These are phyloP conservation scores for Sporobolomyces phaffii DNA, from an alignment of 768 basidiomycete species.

Conservation along the genomic window DNA sequence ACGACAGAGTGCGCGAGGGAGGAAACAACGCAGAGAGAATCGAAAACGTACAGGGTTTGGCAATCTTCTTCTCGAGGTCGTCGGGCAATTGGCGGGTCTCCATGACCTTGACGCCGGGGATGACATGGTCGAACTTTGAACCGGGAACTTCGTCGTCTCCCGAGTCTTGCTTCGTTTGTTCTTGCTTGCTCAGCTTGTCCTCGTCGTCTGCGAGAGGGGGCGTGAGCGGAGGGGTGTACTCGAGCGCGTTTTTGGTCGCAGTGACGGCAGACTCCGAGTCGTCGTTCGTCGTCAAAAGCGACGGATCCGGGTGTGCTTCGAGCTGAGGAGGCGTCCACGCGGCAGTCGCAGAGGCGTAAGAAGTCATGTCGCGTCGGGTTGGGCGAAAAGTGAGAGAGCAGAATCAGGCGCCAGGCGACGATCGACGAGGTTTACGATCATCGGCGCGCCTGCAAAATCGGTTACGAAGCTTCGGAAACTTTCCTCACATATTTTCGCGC, in stretches of 20 bases:
- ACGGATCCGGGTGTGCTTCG: conserved; percentile 10
- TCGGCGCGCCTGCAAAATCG: too few relatives aligned
- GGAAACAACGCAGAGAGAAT: not conserved
- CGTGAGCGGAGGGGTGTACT: conserved; percentile 1
- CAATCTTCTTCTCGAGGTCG: conserved; percentile 13
- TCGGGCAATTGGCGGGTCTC: conserved; percentile 12
- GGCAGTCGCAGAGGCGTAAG: conserved; percentile 4
- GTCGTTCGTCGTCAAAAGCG: not conserved
- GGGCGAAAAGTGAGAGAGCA: not conserved
- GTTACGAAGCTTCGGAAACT: too few relatives aligned
- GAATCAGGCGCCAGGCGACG: not conserved
- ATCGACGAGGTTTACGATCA: too few relatives aligned
- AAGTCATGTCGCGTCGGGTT: conserved; percentile 1
- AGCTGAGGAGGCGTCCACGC: conserved; percentile 1
- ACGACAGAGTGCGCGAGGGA: too few relatives aligned
- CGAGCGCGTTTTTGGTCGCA: not conserved
- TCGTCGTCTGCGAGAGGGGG: conserved; percentile 1
- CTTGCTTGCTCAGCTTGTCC: not conserved
- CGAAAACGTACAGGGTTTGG: conserved; percentile 13
- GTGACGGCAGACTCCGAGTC: not conserved
- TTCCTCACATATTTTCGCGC: too few relatives aligned
- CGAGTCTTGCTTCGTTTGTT: too few relatives aligned
- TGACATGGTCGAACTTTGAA: conserved; percentile 7
- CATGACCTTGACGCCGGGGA: conserved; percentile 7
- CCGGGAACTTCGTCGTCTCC: not conserved